Base-by-base conservation (phyloP, 1,284 basidiomycete genomes). In the Puccinia triticina region DNA sequence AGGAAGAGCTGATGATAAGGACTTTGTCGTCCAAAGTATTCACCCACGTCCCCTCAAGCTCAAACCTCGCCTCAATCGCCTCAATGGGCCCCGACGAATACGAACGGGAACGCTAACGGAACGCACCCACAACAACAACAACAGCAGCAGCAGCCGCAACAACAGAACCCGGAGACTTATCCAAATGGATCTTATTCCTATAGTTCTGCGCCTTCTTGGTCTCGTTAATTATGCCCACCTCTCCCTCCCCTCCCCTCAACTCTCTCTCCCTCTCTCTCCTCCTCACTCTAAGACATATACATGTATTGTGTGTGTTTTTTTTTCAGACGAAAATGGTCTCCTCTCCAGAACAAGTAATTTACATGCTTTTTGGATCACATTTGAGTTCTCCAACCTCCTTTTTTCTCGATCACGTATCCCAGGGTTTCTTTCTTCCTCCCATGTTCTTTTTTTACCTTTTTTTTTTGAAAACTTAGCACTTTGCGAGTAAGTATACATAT, bases 1-100 rank as follows among this genome's bases (percentile, higher is more conserved):
- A 21, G 86, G 86, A 82, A 85, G 53, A 90, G 91, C 92, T 82
- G 91, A 90, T 26, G 91, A 93, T 83, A 14, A 91, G 93, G 89
- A 94, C 93, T 40, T 93, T 94, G 0, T 91, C 94, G 93, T 53
- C 94, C 23, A 93, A 92, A 92, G 21, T 95, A 94, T 89, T 94
- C 93, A 3, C 84, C 84, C 16, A 81, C 83, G 11, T 83, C 83
- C 4, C 84, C 84, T 26, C 57, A 71, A 34, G 83, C 84, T 26
- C 57, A 71, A 34, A 84, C 72, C 67, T 85, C 83, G 7, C 84
- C 84, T 29, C 77, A 79, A 76, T 83, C 82, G 48, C 82, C 82
- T 34, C 81, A 77, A 61, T 82, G 81, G 81, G 81, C 55, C 12
- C 73, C 73, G 43, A 73, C 81, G 12, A 77, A 77, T 67, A 77